These are phyloP conservation scores for Cladosporium sp. DNA, from an alignment of 2,329 filamentous ascomycete genomes.

Conservation along the genomic window DNA sequence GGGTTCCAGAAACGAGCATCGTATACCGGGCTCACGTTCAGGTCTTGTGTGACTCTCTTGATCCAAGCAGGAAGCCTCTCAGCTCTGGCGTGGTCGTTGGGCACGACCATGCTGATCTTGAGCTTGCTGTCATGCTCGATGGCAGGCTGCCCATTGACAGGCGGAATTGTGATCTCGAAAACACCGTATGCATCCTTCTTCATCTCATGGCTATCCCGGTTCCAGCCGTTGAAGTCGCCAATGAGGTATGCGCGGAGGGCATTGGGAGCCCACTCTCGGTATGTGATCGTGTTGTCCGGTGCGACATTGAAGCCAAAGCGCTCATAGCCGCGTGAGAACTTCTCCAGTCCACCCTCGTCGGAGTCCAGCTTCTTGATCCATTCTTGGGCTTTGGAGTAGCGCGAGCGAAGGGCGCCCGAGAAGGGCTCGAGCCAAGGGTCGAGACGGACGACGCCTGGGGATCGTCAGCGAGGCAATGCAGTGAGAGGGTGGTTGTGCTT, in stretches of 20 bases:
- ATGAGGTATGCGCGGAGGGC: constrained; percentile 77
- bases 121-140: constrained; percentile 93
- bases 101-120: constrained; percentile 80
- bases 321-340: constrained; percentile 84
- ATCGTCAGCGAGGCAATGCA: constrained; percentile 15
- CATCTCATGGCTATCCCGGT: constrained; percentile 78
- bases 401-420: constrained; percentile 65
- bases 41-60: constrained; percentile 90
- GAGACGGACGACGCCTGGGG: constrained; percentile 71
- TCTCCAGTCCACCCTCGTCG: constrained; percentile 80
- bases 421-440: constrained; percentile 90
- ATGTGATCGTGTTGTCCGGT: constrained; percentile 75
- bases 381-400: constrained; percentile 71
- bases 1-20: constrained; percentile 98
- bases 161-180: constrained; percentile 75
- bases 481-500: constrained; percentile 21
- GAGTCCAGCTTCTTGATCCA: constrained; percentile 83
- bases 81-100: constrained; percentile 65
- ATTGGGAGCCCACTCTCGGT: constrained; percentile 95
- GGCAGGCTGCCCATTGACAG: constrained; percentile 66
- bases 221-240: constrained; percentile 95
- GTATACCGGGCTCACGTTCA: constrained; percentile 82
- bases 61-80: constrained; percentile 96
- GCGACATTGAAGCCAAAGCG: constrained; percentile 79
- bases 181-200: constrained; percentile 77